Evolutionary conservation across 2,329 filamentous ascomycete species (phyloP).

Genomic region (Monosporascus ibericus): DNA sequence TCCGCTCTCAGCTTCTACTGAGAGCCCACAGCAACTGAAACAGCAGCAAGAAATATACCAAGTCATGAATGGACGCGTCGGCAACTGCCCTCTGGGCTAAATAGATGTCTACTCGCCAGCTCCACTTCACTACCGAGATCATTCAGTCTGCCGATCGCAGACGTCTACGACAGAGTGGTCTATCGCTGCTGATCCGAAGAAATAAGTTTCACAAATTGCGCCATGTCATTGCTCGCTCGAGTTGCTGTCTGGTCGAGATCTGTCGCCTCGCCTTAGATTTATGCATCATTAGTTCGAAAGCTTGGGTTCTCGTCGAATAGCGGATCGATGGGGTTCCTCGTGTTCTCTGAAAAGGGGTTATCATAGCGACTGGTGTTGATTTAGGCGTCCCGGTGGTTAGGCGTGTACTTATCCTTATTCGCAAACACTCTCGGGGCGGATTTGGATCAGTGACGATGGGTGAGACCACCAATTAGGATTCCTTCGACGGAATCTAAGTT

Average conservation of each 20-base stretch:
- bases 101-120: no score
- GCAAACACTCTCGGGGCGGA: slow-evolving; percentile 1
- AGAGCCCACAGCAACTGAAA: slow-evolving; percentile 27
- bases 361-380: slow-evolving; percentile 21
- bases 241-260: not conserved
- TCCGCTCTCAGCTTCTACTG: slow-evolving; percentile 21
- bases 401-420: slow-evolving; percentile 8
- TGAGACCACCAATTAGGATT: not conserved
- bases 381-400: slow-evolving; percentile 21
- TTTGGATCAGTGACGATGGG: not conserved
- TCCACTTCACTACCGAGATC: no score
- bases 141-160: no score
- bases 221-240: no score
- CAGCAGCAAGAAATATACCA: slow-evolving; percentile 4
- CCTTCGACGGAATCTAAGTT: not conserved
- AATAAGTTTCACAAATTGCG: no score
- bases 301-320: slow-evolving; percentile 1
- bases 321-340: slow-evolving; percentile 7
- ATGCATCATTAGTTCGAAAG: slow-evolving; percentile 8
- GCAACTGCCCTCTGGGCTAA: no score
- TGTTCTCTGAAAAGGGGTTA: slow-evolving; percentile 12
- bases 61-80: no score
- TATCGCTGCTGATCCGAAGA: no score
- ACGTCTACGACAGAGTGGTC: no score
- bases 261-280: not conserved